A percentile compares a stretch with the other conserved stretches of the same genome.
Evolutionary conservation across 2,329 filamentous ascomycete species (phyloP).

Genomic region (Leptosphaerulina australis): DNA sequence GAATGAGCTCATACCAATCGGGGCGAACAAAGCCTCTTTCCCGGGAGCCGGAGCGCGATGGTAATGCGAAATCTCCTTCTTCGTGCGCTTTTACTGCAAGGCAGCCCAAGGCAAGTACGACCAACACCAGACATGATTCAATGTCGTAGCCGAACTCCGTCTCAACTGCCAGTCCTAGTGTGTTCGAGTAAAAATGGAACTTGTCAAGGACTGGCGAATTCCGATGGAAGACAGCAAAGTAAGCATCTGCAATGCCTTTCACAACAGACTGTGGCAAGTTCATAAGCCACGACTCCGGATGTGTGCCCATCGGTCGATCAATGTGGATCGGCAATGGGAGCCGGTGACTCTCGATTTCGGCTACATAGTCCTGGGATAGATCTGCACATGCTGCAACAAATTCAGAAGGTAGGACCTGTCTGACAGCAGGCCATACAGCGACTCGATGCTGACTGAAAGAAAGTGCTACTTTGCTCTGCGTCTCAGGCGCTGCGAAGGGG

Average conservation of each 20-base stretch:
- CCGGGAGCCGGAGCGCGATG: slow-evolving; percentile 34
- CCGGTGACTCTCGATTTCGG: slow-evolving; percentile 57
- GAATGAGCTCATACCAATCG: slow-evolving; percentile 45
- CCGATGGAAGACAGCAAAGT: slow-evolving; percentile 62
- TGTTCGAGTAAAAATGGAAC: slow-evolving; percentile 58
- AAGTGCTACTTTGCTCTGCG: slow-evolving; percentile 41
- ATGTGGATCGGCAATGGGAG: slow-evolving; percentile 51
- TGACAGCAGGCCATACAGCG: slow-evolving; percentile 57
- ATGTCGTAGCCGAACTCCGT: slow-evolving; percentile 59
- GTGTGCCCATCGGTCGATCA: slow-evolving; percentile 41
- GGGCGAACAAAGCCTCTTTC: slow-evolving; percentile 34
- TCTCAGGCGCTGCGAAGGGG: slow-evolving; percentile 28
- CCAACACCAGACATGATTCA: slow-evolving; percentile 59
- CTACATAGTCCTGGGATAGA: slow-evolving; percentile 57
- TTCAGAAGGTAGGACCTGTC: slow-evolving; percentile 51
- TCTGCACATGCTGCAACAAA: slow-evolving; percentile 48
- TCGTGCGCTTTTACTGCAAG: slow-evolving; percentile 57
- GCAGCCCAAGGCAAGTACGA: slow-evolving; percentile 59
- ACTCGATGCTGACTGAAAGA: slow-evolving; percentile 61
- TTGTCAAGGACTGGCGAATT: slow-evolving; percentile 61
- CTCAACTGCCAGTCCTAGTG: slow-evolving; percentile 56
- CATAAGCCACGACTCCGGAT: slow-evolving; percentile 52
- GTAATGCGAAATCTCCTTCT: slow-evolving; percentile 56
- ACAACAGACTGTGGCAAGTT: slow-evolving; percentile 56
- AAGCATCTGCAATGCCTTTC: slow-evolving; percentile 60